phyloP scores from a whole-genome alignment of 1,139 yeast species.

The Spathaspora sp. region DNA sequence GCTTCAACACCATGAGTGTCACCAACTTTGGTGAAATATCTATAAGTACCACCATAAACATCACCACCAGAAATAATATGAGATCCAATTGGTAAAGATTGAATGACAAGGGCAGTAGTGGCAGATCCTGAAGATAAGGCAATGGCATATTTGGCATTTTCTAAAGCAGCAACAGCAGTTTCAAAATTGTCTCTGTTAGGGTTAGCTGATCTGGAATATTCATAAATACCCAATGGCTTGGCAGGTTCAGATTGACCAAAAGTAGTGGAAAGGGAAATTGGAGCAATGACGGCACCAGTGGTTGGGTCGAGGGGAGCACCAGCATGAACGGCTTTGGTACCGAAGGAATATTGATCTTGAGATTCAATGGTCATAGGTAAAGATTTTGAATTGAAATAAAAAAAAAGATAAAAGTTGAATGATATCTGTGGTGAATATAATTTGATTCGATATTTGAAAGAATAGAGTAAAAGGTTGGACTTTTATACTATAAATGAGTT shows the following conservation, averaged over 20 bases:
- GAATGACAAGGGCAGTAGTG: constrained; percentile 76
- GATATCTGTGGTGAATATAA: constrained; percentile 4
- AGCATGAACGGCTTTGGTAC: constrained; percentile 82
- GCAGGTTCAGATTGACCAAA: constrained; percentile 81
- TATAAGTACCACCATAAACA: constrained; percentile 91
- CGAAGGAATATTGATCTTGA: constrained; percentile 47
- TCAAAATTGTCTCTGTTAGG: constrained; percentile 88
- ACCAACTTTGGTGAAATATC: constrained; percentile 88
- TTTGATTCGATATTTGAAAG: background rate
- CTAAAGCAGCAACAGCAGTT: constrained; percentile 76
- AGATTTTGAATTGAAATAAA: constrained; percentile 1
- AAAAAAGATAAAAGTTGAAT: constrained; percentile 9
- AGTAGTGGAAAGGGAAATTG: constrained; percentile 83
- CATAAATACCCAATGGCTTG: constrained; percentile 74
- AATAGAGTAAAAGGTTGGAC: constrained; percentile 12
- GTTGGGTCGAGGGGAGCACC: constrained; percentile 72
- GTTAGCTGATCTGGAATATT: constrained; percentile 84
- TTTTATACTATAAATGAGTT: constrained; percentile 1
- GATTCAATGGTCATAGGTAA: constrained; percentile 24
- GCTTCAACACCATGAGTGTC: constrained; percentile 74
- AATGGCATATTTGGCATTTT: constrained; percentile 72
- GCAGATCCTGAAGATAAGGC: constrained; percentile 89
- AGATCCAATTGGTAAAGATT: constrained; percentile 68
- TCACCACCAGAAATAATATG: constrained; percentile 84
- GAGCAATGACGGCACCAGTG: constrained; percentile 88